These are phyloP conservation scores for Talaromyces rugulosus DNA, from an alignment of 2,329 filamentous ascomycete genomes.

Conservation along the genomic window DNA sequence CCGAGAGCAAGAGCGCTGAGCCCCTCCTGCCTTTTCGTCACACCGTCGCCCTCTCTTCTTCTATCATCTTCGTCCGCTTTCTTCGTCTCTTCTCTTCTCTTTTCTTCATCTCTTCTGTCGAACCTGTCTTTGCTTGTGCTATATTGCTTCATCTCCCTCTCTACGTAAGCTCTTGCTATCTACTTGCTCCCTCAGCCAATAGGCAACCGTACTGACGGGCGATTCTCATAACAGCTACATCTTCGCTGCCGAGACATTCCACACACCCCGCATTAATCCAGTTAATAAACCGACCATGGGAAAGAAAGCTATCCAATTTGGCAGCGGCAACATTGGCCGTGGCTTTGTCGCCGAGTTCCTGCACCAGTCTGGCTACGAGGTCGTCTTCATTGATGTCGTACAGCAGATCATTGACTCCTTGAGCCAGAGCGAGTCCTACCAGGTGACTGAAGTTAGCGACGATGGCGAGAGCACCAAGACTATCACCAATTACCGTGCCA, in stretches of 20 bases:
- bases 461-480: constrained; percentile 75
- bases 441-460: constrained; percentile 85
- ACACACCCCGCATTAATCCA: background rate
- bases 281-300: constrained; percentile 6
- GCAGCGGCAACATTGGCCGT: constrained; percentile 80
- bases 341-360: constrained; percentile 89
- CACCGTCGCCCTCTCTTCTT: constrained; percentile 12
- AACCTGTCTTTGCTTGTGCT: background rate
- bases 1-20: background rate
- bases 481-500: constrained; percentile 93
- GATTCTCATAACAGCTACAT: background rate
- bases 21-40: background rate
- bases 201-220: background rate
- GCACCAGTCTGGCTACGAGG: constrained; percentile 90
- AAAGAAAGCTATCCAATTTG: constrained; percentile 74
- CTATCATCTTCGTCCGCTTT: constrained; percentile 17
- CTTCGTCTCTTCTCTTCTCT: constrained; percentile 7
- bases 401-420: constrained; percentile 75
- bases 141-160: background rate
- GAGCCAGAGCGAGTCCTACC: constrained; percentile 72
- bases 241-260: background rate
- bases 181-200: background rate
- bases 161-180: background rate
- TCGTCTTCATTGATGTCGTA: constrained; percentile 93
- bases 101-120: background rate